Conservation (phyloP, 2,329 filamentous ascomycete genomes). For the Aspergillus jensenii region DNA sequence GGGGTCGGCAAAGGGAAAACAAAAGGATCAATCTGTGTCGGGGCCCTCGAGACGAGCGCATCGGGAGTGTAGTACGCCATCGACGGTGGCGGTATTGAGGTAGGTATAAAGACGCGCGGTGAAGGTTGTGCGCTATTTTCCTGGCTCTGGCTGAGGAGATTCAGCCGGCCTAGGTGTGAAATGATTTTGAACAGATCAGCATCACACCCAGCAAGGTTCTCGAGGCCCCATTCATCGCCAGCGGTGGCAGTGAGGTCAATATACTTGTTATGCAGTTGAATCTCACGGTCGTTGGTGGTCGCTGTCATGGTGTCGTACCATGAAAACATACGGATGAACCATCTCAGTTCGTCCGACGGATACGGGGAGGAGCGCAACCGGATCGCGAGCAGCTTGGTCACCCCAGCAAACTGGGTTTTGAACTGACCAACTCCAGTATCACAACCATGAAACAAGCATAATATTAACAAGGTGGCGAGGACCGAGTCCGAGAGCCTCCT, state of each 20-base stretch:
- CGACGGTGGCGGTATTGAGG: conserved; percentile 33
- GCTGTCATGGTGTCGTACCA: conserved; percentile 94
- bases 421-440: conserved; percentile 93
- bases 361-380: conserved; percentile 62
- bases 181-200: conserved; percentile 83
- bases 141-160: conserved; percentile 73
- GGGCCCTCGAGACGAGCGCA: conserved; percentile 15
- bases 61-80: conserved; percentile 31
- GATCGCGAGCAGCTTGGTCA: conserved; percentile 83
- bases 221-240: conserved; percentile 69
- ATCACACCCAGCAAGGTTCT: conserved; percentile 87
- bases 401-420: conserved; percentile 87
- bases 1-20: conserved; percentile 34
- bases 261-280: conserved; percentile 67
- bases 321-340: conserved; percentile 91
- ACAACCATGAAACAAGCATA: conserved; percentile 91
- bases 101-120: conserved; percentile 15
- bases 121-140: conserved; percentile 27
- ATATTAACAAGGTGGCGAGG: conserved; percentile 78
- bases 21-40: conserved; percentile 41
- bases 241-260: conserved; percentile 65
- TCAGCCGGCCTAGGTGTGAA: conserved; percentile 77
- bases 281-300: conserved; percentile 87
- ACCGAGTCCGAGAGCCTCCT: conserved; percentile 82
- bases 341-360: conserved; percentile 66